Evolutionary conservation across 441 rosid species (phyloP).

Genomic region (Mallotus japonicus): DNA sequence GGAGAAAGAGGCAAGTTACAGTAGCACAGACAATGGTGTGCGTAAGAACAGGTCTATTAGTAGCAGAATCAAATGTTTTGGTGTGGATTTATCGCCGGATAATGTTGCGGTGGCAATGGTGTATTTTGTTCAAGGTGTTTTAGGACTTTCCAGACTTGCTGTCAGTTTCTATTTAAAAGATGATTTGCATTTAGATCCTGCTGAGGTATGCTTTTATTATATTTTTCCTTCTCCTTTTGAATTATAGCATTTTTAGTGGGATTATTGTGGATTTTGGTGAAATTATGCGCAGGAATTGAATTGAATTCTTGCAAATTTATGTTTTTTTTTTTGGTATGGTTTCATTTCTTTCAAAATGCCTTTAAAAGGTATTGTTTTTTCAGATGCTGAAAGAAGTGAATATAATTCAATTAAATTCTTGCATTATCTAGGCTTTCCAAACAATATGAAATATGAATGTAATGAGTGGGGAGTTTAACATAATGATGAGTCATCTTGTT

Average conservation of each 20-base stretch:
- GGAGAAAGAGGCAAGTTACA: constrained; percentile 41
- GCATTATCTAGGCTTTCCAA: background rate
- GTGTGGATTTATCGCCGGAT: constrained; percentile 89
- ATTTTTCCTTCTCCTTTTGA: background rate
- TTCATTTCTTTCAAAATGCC: no score
- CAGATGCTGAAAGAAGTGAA: no score
- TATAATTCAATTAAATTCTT: background rate
- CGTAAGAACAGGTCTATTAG: constrained; percentile 38
- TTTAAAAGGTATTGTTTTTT: background rate
- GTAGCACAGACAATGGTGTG: constrained; percentile 11
- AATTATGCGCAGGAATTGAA: no score
- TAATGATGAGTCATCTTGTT: background rate
- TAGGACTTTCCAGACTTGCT: constrained; percentile 90
- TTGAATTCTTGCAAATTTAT: no score
- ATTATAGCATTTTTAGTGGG: no score
- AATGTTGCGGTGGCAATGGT: constrained; percentile 95
- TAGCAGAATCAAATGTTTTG: constrained; percentile 46
- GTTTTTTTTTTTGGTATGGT: no score
- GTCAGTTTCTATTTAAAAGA: constrained; percentile 92
- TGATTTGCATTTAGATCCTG: constrained; percentile 95
- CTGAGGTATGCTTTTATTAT: constrained; percentile 56
- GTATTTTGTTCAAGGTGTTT: constrained; percentile 97
- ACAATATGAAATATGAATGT: background rate
- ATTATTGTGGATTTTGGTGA: no score
- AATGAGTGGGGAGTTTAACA: background rate